A percentile compares a stretch with the other conserved stretches of the same genome.
Conservation (phyloP, 2,329 filamentous ascomycete genomes). For the Cladosporium oxysporum region DNA sequence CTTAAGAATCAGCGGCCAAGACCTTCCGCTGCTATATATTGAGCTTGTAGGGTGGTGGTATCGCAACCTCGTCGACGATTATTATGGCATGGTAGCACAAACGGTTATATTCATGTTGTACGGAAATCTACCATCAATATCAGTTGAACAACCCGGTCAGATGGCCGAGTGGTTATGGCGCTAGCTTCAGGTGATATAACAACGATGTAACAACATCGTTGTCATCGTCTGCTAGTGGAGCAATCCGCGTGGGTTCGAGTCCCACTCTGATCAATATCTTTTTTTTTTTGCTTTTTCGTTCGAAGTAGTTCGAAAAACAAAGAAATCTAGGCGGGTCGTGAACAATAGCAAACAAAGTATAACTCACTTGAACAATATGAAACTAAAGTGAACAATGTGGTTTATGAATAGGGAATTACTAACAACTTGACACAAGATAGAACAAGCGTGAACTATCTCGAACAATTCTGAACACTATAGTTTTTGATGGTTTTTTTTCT, state of each 20-base stretch:
- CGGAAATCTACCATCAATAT: neutral
- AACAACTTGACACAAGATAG: too few relatives aligned
- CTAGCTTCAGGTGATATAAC: slow-evolving; percentile 9
- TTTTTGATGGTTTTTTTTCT: too few relatives aligned
- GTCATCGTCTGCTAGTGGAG: slow-evolving; percentile 26
- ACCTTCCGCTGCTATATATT: neutral
- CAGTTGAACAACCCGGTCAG: neutral
- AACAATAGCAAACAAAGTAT: too few relatives aligned
- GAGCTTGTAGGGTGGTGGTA: neutral
- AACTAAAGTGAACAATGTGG: too few relatives aligned
- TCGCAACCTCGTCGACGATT: neutral
- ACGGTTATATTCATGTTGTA: neutral
- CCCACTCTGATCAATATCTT: slow-evolving; percentile 23
- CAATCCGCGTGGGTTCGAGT: slow-evolving; percentile 33
- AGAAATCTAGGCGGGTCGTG: too few relatives aligned
- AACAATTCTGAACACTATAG: too few relatives aligned
- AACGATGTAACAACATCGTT: neutral
- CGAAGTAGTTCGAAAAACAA: neutral
- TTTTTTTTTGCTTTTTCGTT: neutral
- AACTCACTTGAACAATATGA: too few relatives aligned
- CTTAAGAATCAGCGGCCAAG: too few relatives aligned
- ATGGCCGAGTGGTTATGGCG: slow-evolving; percentile 19
- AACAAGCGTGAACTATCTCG: too few relatives aligned
- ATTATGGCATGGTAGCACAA: neutral
- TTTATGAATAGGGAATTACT: too few relatives aligned